Evolutionary conservation across 2,329 filamentous ascomycete genomes (phyloP).

Genomic region (Cladosporium phlei): DNA sequence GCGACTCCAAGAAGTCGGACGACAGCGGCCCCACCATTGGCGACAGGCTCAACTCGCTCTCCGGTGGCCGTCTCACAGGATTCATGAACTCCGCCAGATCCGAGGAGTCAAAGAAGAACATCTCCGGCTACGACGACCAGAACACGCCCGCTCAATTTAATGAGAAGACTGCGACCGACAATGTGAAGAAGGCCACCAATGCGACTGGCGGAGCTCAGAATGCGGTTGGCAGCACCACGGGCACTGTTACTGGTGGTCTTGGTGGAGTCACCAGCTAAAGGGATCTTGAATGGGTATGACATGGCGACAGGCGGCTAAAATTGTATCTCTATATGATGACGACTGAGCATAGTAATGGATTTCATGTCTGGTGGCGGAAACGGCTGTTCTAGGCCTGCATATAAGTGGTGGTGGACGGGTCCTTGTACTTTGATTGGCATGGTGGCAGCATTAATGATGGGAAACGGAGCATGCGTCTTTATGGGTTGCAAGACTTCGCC

Average conservation of each 20-base stretch:
- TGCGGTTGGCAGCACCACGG: constrained; percentile 17
- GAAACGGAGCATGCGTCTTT: no score
- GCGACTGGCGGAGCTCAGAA: constrained; percentile 17
- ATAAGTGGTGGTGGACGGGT: no score
- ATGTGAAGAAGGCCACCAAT: constrained; percentile 19
- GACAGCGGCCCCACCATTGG: constrained; percentile 33
- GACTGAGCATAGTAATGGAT: no score
- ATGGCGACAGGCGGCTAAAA: no score
- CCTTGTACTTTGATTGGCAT: no score
- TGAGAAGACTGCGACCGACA: constrained; percentile 11
- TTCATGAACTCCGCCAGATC: constrained; percentile 25
- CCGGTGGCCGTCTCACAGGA: constrained; percentile 35
- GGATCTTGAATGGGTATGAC: no score
- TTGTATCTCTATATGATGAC: no score
- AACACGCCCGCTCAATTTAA: constrained; percentile 13
- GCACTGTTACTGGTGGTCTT: constrained; percentile 25
- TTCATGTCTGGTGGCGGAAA: no score
- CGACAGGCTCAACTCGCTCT: constrained; percentile 38
- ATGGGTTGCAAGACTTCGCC: no score
- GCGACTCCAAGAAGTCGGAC: constrained; percentile 7
- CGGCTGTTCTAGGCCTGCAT: no score
- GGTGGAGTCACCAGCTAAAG: not conserved
- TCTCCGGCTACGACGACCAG: constrained; percentile 17
- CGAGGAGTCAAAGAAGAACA: constrained; percentile 17
- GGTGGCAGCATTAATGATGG: no score